Conservation (phyloP, 108 stramenopile species). For the Stephanodiscus triporus region DNA sequence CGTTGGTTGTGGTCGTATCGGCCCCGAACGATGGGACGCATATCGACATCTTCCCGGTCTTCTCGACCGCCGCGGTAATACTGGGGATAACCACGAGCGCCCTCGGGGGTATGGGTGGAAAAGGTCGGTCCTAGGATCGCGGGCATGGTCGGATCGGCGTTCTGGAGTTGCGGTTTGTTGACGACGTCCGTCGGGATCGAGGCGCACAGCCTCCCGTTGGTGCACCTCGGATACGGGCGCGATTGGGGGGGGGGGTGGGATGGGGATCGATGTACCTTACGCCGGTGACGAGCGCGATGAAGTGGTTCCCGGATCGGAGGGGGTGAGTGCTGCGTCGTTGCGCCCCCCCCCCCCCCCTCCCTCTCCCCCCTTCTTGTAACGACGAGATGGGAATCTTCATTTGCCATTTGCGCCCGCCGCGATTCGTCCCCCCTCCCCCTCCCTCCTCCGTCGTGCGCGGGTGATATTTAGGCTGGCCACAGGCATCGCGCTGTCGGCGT, state of each 20-base stretch:
- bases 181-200: constrained; percentile 66
- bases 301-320: constrained; percentile 87
- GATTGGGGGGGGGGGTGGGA: constrained; percentile 75
- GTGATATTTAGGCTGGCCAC: constrained; percentile 75
- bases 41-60: constrained; percentile 67
- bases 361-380: not conserved
- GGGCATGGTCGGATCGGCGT: constrained; percentile 48
- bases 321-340: constrained; percentile 34
- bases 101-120: constrained; percentile 77
- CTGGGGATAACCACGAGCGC: constrained; percentile 68
- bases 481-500: constrained; percentile 78
- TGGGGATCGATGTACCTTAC: constrained; percentile 83
- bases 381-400: too few species aligned
- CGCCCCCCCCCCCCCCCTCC: too few species aligned
- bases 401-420: too few species aligned
- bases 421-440: too few species aligned
- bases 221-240: constrained; percentile 80
- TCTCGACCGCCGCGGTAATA: constrained; percentile 63
- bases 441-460: too few species aligned
- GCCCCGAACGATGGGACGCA: constrained; percentile 67
- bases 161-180: constrained; percentile 61
- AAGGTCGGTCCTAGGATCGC: constrained; percentile 54
- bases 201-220: constrained; percentile 69
- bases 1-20: constrained; percentile 51
- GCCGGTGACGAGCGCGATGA: constrained; percentile 78